Evolutionary conservation across 495 filamentous ascomycete genomes (phyloP).

Genomic region (Penicillium alfredii): DNA sequence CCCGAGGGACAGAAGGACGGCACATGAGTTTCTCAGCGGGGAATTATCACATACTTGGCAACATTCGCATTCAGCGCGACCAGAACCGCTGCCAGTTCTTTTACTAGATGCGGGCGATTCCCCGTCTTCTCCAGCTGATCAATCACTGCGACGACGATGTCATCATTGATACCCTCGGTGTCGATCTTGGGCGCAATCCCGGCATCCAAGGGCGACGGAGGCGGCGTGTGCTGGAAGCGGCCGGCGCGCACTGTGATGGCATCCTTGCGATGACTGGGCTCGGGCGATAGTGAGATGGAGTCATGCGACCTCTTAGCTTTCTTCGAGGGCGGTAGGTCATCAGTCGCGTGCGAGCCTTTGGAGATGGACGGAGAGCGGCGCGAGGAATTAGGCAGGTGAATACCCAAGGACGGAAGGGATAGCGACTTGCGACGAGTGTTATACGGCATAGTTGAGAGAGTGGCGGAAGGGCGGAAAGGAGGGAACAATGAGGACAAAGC

Average conservation of each 20-base stretch:
- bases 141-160: conserved; percentile 89
- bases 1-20: conserved; percentile 32
- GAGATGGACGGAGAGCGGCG: conserved; percentile 61
- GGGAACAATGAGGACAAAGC: conserved; percentile 7
- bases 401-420: conserved; percentile 87
- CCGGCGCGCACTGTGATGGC: conserved; percentile 39
- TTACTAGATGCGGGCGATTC: conserved; percentile 89
- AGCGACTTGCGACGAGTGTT: conserved; percentile 97
- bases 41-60: conserved; percentile 64
- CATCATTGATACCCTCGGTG: conserved; percentile 84
- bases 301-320: conserved; percentile 79
- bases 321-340: conserved; percentile 64
- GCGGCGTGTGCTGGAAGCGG: conserved; percentile 70
- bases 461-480: conserved; percentile 10
- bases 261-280: conserved; percentile 34
- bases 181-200: conserved; percentile 63
- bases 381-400: conserved; percentile 76
- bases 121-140: conserved; percentile 85
- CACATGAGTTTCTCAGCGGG: not conserved
- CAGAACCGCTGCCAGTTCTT: conserved; percentile 83
- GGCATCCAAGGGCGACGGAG: conserved; percentile 66
- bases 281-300: conserved; percentile 48
- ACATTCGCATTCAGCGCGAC: conserved; percentile 72
- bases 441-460: conserved; percentile 68
- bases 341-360: conserved; percentile 46